phyloP scores from a whole-genome alignment of 2,329 filamentous ascomycete species.

The Aspergillus costaricaensis region DNA sequence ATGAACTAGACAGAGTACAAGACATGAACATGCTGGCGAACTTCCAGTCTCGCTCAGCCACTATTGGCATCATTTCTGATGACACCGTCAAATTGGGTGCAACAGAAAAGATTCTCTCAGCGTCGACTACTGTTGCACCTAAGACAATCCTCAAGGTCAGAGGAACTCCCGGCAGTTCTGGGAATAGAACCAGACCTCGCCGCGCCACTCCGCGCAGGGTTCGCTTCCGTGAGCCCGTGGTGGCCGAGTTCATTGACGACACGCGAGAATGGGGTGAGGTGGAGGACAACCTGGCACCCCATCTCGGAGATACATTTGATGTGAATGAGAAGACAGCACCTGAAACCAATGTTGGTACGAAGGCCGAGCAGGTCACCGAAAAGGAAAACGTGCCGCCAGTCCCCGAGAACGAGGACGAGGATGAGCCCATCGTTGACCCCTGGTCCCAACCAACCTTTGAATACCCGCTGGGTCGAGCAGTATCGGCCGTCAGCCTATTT shows the following conservation, averaged over 20 bases:
- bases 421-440: constrained; percentile 20
- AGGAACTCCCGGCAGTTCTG: neutral
- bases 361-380: neutral
- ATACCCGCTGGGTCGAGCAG: constrained; percentile 25
- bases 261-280: neutral
- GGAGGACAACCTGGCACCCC: constrained; percentile 14
- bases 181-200: neutral
- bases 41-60: too few species aligned
- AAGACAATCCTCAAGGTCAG: neutral
- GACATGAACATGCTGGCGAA: too few species aligned
- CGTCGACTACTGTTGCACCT: neutral
- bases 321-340: neutral
- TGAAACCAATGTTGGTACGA: neutral
- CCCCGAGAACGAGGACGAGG: constrained; percentile 7
- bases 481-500: constrained; percentile 36
- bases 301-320: constrained; percentile 6
- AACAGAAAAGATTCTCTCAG: too few species aligned
- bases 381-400: constrained; percentile 22
- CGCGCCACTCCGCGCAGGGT: constrained; percentile 6
- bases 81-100: too few species aligned
- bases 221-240: constrained; percentile 18
- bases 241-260: constrained; percentile 2
- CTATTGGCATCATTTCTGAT: too few species aligned
- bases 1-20: neutral
- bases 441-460: constrained; percentile 23